A percentile compares a stretch with the other conserved stretches of the same genome.
These are phyloP conservation scores for Veloboletus limbatus DNA, from an alignment of 1,284 basidiomycete species.

Conservation along the genomic window DNA sequence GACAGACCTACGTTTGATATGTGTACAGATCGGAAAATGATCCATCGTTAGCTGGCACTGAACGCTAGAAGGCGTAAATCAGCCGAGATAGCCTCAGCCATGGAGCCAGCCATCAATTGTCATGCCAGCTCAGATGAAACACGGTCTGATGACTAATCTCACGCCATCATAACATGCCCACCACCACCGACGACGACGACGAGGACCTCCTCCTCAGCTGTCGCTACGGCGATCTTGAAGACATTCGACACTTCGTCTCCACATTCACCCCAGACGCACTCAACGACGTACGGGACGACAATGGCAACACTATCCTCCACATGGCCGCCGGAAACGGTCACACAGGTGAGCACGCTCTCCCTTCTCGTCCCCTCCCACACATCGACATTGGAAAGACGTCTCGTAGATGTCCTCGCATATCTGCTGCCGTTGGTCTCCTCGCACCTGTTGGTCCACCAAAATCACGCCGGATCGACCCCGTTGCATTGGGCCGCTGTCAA, in stretches of 20 bases:
- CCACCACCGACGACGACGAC: constrained; percentile 59
- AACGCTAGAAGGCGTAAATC: no score
- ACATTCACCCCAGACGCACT: constrained; percentile 57
- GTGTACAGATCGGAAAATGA: no score
- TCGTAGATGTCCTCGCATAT: constrained; percentile 67
- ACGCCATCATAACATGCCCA: no score
- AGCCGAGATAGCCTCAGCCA: no score
- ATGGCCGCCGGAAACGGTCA: constrained; percentile 89
- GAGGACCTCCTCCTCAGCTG: constrained; percentile 80
- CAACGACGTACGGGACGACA: constrained; percentile 61
- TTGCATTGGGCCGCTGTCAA: constrained; percentile 90
- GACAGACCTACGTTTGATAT: no score
- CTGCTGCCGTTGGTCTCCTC: constrained; percentile 64
- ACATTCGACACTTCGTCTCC: constrained; percentile 64
- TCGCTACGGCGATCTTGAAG: constrained; percentile 82
- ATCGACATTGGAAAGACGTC: constrained; percentile 46
- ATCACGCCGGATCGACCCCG: constrained; percentile 72
- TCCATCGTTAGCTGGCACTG: no score
- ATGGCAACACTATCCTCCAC: constrained; percentile 77
- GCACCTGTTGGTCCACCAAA: constrained; percentile 56
- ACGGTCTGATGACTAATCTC: no score
- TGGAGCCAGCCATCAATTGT: no score
- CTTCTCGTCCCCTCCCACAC: constrained; percentile 4
- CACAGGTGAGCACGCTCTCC: constrained; percentile 51
- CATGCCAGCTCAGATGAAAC: no score